Evolutionary conservation across 352 stramenopile genomes (phyloP).

Genomic region (Globisporangium uncinulatum): DNA sequence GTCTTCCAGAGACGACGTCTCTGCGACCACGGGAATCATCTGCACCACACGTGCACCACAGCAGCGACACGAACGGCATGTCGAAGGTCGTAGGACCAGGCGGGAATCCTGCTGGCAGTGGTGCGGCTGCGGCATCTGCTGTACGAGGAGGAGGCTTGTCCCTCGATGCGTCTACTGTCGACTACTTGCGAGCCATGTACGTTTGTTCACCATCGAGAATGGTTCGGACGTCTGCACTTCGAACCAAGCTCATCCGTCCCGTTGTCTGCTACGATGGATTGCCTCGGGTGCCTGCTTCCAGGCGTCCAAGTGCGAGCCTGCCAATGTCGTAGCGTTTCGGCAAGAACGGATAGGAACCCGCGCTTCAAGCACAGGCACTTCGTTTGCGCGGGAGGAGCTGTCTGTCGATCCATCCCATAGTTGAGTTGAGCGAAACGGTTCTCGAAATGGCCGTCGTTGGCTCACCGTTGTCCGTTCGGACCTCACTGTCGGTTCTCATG

Average conservation of each 20-base stretch:
- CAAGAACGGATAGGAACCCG: too few species aligned
- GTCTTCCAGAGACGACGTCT: slow-evolving; percentile 12
- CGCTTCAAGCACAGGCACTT: too few species aligned
- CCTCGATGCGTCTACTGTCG: slow-evolving; percentile 46
- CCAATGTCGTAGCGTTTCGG: neutral
- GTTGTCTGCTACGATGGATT: too few species aligned
- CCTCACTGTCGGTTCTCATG: too few species aligned
- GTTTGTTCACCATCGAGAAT: neutral
- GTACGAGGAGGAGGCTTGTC: slow-evolving; percentile 26
- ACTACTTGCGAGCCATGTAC: slow-evolving; percentile 49
- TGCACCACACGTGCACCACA: neutral
- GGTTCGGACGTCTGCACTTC: neutral
- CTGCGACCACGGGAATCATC: too few species aligned
- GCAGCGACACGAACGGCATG: neutral
- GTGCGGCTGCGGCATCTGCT: slow-evolving; percentile 30
- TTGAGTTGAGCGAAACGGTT: too few species aligned
- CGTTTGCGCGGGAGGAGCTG: too few species aligned
- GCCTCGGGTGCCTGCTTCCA: neutral
- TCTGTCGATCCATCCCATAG: too few species aligned
- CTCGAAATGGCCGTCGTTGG: too few species aligned
- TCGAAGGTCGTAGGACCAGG: slow-evolving; percentile 1
- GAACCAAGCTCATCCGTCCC: too few species aligned
- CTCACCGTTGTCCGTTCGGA: too few species aligned
- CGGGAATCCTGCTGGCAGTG: slow-evolving; percentile 24
- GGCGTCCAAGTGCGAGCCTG: slow-evolving; percentile 3